phyloP scores from a whole-genome alignment of 2,329 filamentous ascomycete species.

The Basipetospora sp. region DNA sequence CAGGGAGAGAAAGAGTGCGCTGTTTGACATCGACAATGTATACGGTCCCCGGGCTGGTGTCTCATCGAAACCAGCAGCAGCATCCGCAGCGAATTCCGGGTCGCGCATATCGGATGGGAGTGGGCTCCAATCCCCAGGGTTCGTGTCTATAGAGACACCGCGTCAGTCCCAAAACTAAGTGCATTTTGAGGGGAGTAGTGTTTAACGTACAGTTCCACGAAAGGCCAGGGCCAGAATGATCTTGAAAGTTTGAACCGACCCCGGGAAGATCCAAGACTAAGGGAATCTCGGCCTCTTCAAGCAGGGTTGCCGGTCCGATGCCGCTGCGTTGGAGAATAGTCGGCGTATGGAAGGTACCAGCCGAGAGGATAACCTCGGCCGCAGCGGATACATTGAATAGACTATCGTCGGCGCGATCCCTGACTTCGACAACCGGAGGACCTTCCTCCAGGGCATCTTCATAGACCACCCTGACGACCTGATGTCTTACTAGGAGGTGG shows the following conservation, averaged over 20 bases:
- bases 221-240: slow-evolving; percentile 24
- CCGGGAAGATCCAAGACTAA: slow-evolving; percentile 35
- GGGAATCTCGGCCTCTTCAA: slow-evolving; percentile 28
- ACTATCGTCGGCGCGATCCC: no score
- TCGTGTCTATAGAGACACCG: background rate
- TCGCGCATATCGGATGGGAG: slow-evolving; percentile 1
- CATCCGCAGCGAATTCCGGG: slow-evolving; percentile 10
- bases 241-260: slow-evolving; percentile 45
- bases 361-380: slow-evolving; percentile 36
- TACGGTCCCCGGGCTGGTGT: slow-evolving; percentile 20
- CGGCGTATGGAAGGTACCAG: slow-evolving; percentile 35
- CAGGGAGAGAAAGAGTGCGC: slow-evolving; percentile 16
- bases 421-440: no score
- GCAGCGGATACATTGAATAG: no score
- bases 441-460: no score
- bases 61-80: slow-evolving; percentile 16
- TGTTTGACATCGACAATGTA: slow-evolving; percentile 20
- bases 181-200: no score
- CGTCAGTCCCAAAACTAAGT: background rate
- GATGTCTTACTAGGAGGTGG: slow-evolving; percentile 15
- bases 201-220: slow-evolving; percentile 9
- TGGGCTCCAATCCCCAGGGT: background rate
- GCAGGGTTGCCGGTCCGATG: slow-evolving; percentile 27
- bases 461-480: slow-evolving; percentile 13
- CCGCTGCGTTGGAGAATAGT: slow-evolving; percentile 37